phyloP scores from a whole-genome alignment of 1,139 yeast species.

The Candida buenavistaensis region DNA sequence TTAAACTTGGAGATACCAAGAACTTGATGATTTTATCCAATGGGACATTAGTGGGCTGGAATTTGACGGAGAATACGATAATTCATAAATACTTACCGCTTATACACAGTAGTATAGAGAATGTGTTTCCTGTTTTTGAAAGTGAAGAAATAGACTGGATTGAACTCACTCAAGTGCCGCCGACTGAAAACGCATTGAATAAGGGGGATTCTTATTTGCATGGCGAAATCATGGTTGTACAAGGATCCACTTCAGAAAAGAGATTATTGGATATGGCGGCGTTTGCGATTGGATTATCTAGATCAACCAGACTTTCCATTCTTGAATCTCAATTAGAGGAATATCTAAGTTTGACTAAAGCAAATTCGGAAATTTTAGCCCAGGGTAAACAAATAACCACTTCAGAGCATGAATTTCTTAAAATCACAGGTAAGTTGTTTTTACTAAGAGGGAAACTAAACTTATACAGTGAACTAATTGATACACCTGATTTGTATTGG shows the following conservation, averaged over 20 bases:
- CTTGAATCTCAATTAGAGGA: conserved; percentile 71
- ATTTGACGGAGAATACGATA: conserved; percentile 52
- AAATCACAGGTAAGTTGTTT: conserved; percentile 71
- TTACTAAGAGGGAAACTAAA: conserved; percentile 79
- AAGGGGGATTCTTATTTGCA: conserved; percentile 47
- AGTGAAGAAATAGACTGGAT: conserved; percentile 87
- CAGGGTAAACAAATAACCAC: conserved; percentile 58
- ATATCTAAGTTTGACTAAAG: conserved; percentile 61
- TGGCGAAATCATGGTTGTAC: conserved; percentile 70
- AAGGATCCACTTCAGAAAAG: conserved; percentile 46
- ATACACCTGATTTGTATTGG: conserved; percentile 93
- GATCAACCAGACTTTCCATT: conserved; percentile 82
- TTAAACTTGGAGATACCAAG: conserved; percentile 20
- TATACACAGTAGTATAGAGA: conserved; percentile 29
- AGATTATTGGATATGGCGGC: conserved; percentile 79
- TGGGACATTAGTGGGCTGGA: conserved; percentile 86
- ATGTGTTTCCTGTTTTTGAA: conserved; percentile 54
- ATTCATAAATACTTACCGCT: conserved; percentile 52
- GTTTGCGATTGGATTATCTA: conserved; percentile 80
- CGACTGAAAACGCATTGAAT: conserved; percentile 26
- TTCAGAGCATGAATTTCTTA: conserved; percentile 63
- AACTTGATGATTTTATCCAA: conserved; percentile 67
- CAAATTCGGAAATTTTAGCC: conserved; percentile 65
- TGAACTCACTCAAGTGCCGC: conserved; percentile 38
- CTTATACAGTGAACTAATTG: conserved; percentile 84